phyloP scores from a whole-genome alignment of 2,329 filamentous ascomycete species.

The Teratosphaeria zuluensis region DNA sequence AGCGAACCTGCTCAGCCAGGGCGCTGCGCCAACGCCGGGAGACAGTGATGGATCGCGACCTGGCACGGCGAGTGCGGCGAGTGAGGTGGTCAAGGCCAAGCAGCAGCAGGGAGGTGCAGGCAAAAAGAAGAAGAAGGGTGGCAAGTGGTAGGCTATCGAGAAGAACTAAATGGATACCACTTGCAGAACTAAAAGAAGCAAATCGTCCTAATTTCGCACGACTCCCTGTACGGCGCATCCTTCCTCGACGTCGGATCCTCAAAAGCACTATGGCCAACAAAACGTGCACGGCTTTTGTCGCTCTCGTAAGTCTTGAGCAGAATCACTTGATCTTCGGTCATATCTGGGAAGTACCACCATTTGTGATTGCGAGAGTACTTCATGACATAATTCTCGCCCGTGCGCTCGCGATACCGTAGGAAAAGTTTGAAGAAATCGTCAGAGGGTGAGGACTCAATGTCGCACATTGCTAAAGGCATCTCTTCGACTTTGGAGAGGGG shows the following conservation, averaged over 20 bases:
- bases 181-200: constrained; percentile 26
- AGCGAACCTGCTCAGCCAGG: constrained; percentile 68
- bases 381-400: constrained; percentile 35
- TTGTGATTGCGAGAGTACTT: constrained; percentile 24
- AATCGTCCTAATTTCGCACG: constrained; percentile 33
- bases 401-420: constrained; percentile 30
- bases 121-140: constrained; percentile 33
- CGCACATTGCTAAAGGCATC: constrained; percentile 33
- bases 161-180: background rate
- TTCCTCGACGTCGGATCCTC: constrained; percentile 25
- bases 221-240: constrained; percentile 28
- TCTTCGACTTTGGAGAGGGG: constrained; percentile 35
- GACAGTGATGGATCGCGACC: constrained; percentile 27
- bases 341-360: constrained; percentile 34
- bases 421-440: constrained; percentile 34
- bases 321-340: constrained; percentile 29
- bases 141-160: background rate
- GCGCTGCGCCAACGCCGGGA: constrained; percentile 68
- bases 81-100: constrained; percentile 39
- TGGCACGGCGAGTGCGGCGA: constrained; percentile 19
- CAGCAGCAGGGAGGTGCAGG: constrained; percentile 13
- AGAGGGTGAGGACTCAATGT: constrained; percentile 26
- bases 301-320: constrained; percentile 33
- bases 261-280: constrained; percentile 33
- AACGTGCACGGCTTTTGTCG: constrained; percentile 23